These are phyloP conservation scores for Nitzschia palea DNA, from an alignment of 108 stramenopile species.

Conservation along the genomic window DNA sequence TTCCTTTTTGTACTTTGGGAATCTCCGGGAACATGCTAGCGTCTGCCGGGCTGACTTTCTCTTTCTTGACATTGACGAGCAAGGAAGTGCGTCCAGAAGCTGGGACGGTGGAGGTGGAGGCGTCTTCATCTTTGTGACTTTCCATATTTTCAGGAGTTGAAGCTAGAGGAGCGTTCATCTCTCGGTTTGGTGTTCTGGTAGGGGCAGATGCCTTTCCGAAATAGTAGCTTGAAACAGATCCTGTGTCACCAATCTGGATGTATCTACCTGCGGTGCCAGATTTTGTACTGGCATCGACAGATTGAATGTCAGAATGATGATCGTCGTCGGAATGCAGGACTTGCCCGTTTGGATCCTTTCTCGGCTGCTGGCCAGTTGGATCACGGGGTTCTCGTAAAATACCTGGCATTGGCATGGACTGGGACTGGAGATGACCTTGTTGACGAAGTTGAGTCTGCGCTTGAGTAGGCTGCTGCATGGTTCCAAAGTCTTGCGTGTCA, in stretches of 20 bases:
- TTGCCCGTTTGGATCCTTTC: slow-evolving; percentile 3
- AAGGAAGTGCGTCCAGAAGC: not conserved
- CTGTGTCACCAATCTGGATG: slow-evolving; percentile 47
- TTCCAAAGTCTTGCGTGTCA: slow-evolving; percentile 37
- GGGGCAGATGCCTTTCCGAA: slow-evolving; percentile 3
- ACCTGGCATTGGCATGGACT: not conserved
- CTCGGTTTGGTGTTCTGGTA: not conserved
- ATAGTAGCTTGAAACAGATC: slow-evolving; percentile 44
- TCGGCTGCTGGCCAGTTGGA: slow-evolving; percentile 8
- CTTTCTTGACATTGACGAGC: slow-evolving; percentile 44
- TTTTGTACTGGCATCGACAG: slow-evolving; percentile 9
- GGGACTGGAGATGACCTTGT: not conserved
- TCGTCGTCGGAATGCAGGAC: slow-evolving; percentile 7
- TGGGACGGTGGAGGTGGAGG: not conserved
- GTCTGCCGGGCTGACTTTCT: slow-evolving; percentile 44
- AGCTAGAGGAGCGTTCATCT: not conserved
- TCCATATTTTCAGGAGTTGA: slow-evolving; percentile 2
- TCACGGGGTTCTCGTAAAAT: not conserved
- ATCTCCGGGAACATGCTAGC: slow-evolving; percentile 31
- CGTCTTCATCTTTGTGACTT: slow-evolving; percentile 4
- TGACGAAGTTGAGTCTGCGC: not conserved
- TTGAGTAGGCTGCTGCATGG: not conserved
- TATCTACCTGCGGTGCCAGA: slow-evolving; percentile 20
- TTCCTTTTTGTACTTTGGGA: not conserved
- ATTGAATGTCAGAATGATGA: not conserved